Conservation (phyloP, 768 basidiomycete species). For the Leccinum subtestaceum region DNA sequence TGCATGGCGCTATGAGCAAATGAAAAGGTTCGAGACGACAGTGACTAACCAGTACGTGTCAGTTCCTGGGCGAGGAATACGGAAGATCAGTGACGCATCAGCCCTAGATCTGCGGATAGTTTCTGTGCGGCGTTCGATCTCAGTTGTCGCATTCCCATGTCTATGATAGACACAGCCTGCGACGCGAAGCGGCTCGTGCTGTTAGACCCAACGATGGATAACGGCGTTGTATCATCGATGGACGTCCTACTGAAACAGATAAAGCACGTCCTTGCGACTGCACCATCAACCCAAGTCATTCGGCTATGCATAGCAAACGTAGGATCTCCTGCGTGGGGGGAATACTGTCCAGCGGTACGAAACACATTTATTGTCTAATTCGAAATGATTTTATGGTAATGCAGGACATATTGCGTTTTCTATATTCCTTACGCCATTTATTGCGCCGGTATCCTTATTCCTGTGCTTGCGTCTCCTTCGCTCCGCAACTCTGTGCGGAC, state of each 20-base stretch:
- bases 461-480: constrained; percentile 67
- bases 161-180: constrained; percentile 45
- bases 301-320: constrained; percentile 63
- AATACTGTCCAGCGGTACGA: constrained; percentile 52
- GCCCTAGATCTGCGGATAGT: constrained; percentile 48
- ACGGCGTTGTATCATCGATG: constrained; percentile 19
- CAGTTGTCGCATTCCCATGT: constrained; percentile 54
- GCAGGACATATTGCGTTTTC: constrained; percentile 70
- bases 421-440: constrained; percentile 62
- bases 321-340: constrained; percentile 71
- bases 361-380: not conserved
- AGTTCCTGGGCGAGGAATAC: constrained; percentile 17
- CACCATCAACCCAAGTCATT: constrained; percentile 37
- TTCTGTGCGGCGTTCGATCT: constrained; percentile 76
- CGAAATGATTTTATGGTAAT: constrained; percentile 4
- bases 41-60: constrained; percentile 52
- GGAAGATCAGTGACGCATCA: constrained; percentile 11
- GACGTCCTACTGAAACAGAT: constrained; percentile 29
- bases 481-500: constrained; percentile 59
- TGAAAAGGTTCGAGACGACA: constrained; percentile 91
- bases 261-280: constrained; percentile 27
- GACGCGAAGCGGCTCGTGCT: constrained; percentile 38
- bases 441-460: constrained; percentile 56
- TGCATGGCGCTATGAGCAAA: constrained; percentile 94
- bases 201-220: constrained; percentile 20